phyloP scores from a whole-genome alignment of 495 filamentous ascomycete genomes.

The Hypomontagnella submonticulosa region DNA sequence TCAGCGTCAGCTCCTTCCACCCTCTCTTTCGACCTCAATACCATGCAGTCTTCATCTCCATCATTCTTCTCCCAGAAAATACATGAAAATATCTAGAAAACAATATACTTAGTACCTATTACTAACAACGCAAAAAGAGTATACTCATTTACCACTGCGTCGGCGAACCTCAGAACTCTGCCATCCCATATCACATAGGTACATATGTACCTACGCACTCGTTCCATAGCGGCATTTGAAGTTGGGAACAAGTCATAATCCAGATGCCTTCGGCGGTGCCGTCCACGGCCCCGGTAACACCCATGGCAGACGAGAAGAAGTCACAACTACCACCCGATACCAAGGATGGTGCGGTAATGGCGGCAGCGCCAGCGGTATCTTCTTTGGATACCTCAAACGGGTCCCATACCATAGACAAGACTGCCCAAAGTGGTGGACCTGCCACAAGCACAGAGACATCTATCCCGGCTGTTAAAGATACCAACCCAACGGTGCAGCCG shows the following conservation, averaged over 20 bases:
- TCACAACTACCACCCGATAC: neutral
- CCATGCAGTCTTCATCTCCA: conserved; percentile 1
- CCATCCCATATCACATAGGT: conserved; percentile 8
- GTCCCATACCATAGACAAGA: conserved; percentile 9
- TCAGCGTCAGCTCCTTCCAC: conserved; percentile 24
- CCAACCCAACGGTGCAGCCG: conserved; percentile 6
- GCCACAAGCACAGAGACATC: conserved; percentile 12
- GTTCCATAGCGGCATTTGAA: conserved; percentile 7
- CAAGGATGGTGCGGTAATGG: conserved; percentile 1
- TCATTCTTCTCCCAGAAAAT: conserved; percentile 1
- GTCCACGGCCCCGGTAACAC: conserved; percentile 5
- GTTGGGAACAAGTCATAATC: conserved; percentile 17
- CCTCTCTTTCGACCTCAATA: conserved; percentile 8
- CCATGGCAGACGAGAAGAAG: conserved; percentile 24
- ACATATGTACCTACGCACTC: no score
- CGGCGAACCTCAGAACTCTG: conserved; percentile 13
- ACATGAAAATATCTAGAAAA: no score
- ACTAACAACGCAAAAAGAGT: neutral
- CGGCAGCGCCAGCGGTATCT: conserved; percentile 10
- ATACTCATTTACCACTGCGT: conserved; percentile 8
- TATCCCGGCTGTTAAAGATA: conserved; percentile 13
- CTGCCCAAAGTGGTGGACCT: conserved; percentile 15
- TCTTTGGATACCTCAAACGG: conserved; percentile 6
- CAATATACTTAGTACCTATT: neutral
- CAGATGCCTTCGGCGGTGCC: conserved; percentile 12